A percentile compares a stretch with the other conserved stretches of the same genome.
Evolutionary conservation across 2,329 filamentous ascomycete genomes (phyloP).

Genomic region (Ophiognomonia clavigignenti-juglandacearum): DNA sequence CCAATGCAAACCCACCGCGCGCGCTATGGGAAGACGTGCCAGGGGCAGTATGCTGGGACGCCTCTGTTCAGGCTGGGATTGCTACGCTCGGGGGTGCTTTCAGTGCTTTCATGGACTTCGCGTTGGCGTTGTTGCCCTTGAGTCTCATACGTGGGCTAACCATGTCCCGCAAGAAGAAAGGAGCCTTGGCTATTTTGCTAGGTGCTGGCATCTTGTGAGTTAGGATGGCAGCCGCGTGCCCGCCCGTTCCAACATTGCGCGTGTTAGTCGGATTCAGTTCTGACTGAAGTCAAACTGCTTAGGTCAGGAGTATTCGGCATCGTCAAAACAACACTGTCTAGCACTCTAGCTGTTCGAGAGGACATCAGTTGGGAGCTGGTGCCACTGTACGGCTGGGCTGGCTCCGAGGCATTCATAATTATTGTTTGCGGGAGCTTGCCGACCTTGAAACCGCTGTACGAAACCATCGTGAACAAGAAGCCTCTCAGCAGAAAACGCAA

Average conservation of each 20-base stretch:
- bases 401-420: neutral
- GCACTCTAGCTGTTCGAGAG: neutral
- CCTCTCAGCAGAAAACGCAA: neutral
- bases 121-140: neutral
- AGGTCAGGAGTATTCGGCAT: neutral
- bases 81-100: neutral
- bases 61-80: neutral
- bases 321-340: neutral
- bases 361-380: constrained; percentile 1
- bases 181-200: neutral
- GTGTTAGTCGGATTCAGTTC: neutral
- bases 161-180: neutral
- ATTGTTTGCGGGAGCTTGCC: neutral
- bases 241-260: neutral
- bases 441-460: neutral
- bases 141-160: neutral
- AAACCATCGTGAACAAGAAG: neutral
- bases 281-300: neutral
- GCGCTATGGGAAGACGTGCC: neutral
- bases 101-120: constrained; percentile 4
- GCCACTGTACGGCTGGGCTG: neutral
- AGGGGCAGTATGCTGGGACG: neutral
- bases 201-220: neutral
- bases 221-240: neutral
- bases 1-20: constrained; percentile 1